Evolutionary conservation across 495 filamentous ascomycete species (phyloP).

Genomic region (Aspergillus cavernicola): DNA sequence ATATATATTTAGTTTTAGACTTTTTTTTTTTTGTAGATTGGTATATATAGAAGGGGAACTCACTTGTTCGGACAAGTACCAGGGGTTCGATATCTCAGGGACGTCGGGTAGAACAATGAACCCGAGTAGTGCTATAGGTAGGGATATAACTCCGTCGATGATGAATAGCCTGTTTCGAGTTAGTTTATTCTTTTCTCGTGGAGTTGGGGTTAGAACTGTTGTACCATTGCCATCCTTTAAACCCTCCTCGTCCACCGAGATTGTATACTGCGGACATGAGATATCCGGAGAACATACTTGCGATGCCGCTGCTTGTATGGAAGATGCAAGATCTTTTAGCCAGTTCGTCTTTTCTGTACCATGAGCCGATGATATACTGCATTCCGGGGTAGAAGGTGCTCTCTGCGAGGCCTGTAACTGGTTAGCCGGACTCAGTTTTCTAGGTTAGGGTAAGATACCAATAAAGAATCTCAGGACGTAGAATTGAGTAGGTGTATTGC

Average conservation of each 20-base stretch:
- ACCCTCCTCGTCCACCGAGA: conserved; percentile 45
- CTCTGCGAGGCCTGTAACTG: conserved; percentile 35
- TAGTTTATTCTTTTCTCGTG: neutral
- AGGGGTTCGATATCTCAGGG: conserved; percentile 55
- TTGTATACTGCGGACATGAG: conserved; percentile 54
- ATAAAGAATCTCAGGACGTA: conserved; percentile 58
- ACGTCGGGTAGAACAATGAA: conserved; percentile 61
- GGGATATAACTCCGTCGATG: conserved; percentile 44
- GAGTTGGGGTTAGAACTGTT: no score
- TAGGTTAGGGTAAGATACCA: conserved; percentile 29
- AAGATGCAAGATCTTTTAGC: conserved; percentile 61
- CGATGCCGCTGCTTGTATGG: conserved; percentile 51
- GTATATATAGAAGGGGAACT: neutral
- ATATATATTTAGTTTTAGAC: neutral
- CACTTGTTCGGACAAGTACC: conserved; percentile 42
- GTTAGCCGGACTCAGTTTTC: neutral
- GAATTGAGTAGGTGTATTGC: conserved; percentile 45
- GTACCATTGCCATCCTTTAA: conserved; percentile 47
- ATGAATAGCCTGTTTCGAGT: conserved; percentile 31
- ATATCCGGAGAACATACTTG: conserved; percentile 55
- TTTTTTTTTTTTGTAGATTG: neutral
- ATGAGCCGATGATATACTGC: conserved; percentile 45
- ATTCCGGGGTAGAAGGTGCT: conserved; percentile 45
- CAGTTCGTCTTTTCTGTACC: conserved; percentile 54
- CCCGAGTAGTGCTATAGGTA: conserved; percentile 48